These are phyloP conservation scores for Sporothrix pseudoabietina DNA, from an alignment of 2,329 filamentous ascomycete species.

Conservation along the genomic window DNA sequence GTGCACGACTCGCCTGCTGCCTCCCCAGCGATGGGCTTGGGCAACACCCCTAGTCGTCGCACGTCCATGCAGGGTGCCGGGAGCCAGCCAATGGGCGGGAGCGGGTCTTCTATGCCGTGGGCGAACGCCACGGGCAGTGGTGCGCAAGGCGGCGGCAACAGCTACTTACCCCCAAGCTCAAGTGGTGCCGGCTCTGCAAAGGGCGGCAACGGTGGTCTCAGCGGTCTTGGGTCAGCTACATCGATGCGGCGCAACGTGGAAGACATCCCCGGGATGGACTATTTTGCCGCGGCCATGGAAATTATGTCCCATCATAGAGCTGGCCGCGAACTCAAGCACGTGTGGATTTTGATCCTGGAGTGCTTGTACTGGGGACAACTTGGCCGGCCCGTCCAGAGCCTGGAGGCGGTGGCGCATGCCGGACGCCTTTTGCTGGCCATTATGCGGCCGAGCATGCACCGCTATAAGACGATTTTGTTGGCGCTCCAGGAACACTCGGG, in stretches of 20 bases:
- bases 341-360: conserved; percentile 81
- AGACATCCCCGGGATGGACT: conserved; percentile 83
- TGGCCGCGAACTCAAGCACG: conserved; percentile 76
- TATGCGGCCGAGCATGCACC: conserved; percentile 66
- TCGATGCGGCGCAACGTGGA: conserved; percentile 66
- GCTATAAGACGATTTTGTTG: conserved; percentile 39
- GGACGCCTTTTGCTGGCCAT: conserved; percentile 67
- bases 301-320: conserved; percentile 82
- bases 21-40: conserved; percentile 47
- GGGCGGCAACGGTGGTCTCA: neutral
- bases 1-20: conserved; percentile 59
- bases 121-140: neutral
- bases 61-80: conserved; percentile 53
- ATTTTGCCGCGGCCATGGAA: conserved; percentile 82
- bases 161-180: neutral
- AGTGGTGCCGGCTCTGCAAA: conserved; percentile 9
- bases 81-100: neutral
- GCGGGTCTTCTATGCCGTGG: neutral
- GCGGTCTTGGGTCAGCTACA: neutral
- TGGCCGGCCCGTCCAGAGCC: conserved; percentile 83
- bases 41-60: conserved; percentile 51
- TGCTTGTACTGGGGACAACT: conserved; percentile 89
- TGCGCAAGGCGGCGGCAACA: neutral
- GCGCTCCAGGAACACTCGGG: conserved; percentile 47
- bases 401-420: conserved; percentile 60